These are phyloP conservation scores for Anisogramma anomala DNA, from an alignment of 2,329 filamentous ascomycete species.

Conservation along the genomic window DNA sequence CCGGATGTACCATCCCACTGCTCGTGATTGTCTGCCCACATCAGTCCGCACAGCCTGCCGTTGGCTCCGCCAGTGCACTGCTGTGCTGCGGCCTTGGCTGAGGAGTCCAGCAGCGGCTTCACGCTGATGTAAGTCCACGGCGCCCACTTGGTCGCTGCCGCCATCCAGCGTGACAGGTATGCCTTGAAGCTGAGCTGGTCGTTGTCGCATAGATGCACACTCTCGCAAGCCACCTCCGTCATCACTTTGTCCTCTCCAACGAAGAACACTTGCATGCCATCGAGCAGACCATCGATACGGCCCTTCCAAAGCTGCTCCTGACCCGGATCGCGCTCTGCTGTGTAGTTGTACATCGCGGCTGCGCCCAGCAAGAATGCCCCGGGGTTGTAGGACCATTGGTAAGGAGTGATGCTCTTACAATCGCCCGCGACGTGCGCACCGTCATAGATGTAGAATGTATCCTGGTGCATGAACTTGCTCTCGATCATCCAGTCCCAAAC, in stretches of 20 bases:
- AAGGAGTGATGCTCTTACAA: conserved; percentile 45
- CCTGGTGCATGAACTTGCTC: conserved; percentile 41
- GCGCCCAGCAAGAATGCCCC: conserved; percentile 55
- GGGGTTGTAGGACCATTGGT: conserved; percentile 60
- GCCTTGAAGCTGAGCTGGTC: conserved; percentile 56
- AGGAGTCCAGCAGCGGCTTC: conserved; percentile 41
- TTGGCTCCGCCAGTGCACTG: conserved; percentile 48
- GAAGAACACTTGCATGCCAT: conserved; percentile 40
- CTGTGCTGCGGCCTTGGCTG: conserved; percentile 43
- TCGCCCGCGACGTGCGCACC: conserved; percentile 44
- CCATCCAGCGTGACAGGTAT: conserved; percentile 50
- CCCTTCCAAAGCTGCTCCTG: conserved; percentile 37
- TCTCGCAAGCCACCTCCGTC: conserved; percentile 56
- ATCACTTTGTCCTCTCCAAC: conserved; percentile 37
- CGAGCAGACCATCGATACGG: conserved; percentile 45
- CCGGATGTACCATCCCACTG: conserved; percentile 48
- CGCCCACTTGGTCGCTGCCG: conserved; percentile 50
- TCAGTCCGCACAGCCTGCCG: conserved; percentile 46
- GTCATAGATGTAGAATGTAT: conserved; percentile 45
- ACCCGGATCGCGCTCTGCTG: conserved; percentile 21
- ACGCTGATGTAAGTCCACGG: conserved; percentile 44
- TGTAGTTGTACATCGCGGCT: conserved; percentile 59
- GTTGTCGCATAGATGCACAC: conserved; percentile 43
- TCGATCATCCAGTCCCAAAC: conserved; percentile 55
- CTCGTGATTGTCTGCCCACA: conserved; percentile 40